phyloP scores from a whole-genome alignment of 192 early-diverging fungal genomes.

The Podila clonocystis region DNA sequence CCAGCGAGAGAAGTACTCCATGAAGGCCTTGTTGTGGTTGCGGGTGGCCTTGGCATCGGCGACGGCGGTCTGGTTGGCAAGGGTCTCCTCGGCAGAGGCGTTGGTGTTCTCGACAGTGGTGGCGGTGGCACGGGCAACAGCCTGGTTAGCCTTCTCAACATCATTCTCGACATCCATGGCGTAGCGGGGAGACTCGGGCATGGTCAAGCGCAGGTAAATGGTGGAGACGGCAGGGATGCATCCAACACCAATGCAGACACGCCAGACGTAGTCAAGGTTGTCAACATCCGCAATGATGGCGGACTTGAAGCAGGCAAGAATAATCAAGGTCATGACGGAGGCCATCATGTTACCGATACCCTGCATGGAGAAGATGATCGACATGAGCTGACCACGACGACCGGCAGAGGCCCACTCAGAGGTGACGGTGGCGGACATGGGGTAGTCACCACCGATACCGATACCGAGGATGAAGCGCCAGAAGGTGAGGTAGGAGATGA shows the following conservation, averaged over 20 bases:
- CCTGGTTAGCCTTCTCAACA: conserved; percentile 48
- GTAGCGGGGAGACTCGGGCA: conserved; percentile 93
- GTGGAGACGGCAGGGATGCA: conserved; percentile 80
- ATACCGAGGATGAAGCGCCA: conserved; percentile 84
- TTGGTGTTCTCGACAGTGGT: conserved; percentile 64
- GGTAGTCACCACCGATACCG: conserved; percentile 88
- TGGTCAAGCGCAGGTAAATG: conserved; percentile 89
- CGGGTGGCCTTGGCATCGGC: conserved; percentile 48
- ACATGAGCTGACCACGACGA: conserved; percentile 85
- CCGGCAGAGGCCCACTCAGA: conserved; percentile 86
- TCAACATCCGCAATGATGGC: conserved; percentile 68
- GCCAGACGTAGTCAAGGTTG: conserved; percentile 89
- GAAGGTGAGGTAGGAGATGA: conserved; percentile 68
- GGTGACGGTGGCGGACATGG: conserved; percentile 89
- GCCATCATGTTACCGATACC: conserved; percentile 87
- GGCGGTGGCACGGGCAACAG: conserved; percentile 56
- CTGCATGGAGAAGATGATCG: conserved; percentile 90
- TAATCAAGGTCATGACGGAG: conserved; percentile 72
- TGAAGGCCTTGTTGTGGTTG: conserved; percentile 68
- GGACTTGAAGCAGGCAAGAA: conserved; percentile 74
- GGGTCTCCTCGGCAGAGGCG: conserved; percentile 59
- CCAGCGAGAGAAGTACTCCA: conserved; percentile 81
- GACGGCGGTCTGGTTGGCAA: conserved; percentile 45
- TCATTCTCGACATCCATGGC: conserved; percentile 63
- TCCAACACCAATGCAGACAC: conserved; percentile 83